A percentile compares a stretch with the other conserved stretches of the same genome.
phyloP scores from a whole-genome alignment of 805 yeast species.

The Candida krabiensis region DNA sequence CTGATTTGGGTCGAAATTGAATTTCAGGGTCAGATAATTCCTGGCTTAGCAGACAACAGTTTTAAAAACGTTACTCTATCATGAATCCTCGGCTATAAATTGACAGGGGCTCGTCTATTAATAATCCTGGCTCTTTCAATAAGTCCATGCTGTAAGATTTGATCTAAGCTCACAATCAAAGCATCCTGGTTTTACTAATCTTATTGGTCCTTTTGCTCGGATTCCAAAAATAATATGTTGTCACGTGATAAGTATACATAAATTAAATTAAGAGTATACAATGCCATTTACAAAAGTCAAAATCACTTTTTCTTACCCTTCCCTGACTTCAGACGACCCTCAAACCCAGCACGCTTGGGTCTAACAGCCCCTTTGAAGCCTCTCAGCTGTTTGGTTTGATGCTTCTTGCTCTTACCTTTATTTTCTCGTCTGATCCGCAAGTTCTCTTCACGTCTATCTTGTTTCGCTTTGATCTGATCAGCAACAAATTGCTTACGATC shows the following conservation, averaged over 20 bases:
- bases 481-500: constrained; percentile 83
- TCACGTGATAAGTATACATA: no score
- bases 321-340: constrained; percentile 50
- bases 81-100: no score
- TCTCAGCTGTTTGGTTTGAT: constrained; percentile 65
- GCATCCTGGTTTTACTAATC: no score
- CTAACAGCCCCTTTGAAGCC: constrained; percentile 58
- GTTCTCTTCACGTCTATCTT: constrained; percentile 90
- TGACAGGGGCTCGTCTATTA: no score
- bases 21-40: constrained; percentile 1
- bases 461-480: constrained; percentile 69
- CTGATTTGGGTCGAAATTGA: constrained; percentile 6
- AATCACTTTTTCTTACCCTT: constrained; percentile 15
- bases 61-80: no score
- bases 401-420: constrained; percentile 76
- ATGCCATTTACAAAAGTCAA: no score
- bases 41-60: not conserved
- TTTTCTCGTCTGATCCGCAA: constrained; percentile 80
- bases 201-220: no score
- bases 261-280: no score
- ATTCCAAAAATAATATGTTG: no score
- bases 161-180: no score
- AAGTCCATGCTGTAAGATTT: no score
- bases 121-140: no score
- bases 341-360: constrained; percentile 79